Evolutionary conservation across 1,284 basidiomycete species (phyloP).

Genomic region (Fomitopsis pinicola): DNA sequence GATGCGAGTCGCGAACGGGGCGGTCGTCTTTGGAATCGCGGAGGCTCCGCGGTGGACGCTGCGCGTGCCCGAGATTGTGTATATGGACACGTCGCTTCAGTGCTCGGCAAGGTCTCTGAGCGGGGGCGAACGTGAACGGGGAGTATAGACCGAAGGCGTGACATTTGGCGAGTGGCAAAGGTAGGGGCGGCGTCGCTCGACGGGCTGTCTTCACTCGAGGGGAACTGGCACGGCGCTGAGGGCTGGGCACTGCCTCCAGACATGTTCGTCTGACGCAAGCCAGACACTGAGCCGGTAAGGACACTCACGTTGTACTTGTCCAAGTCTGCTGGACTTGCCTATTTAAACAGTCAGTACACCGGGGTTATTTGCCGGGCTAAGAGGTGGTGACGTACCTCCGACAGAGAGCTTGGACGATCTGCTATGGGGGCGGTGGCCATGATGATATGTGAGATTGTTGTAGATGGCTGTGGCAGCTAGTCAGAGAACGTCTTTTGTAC

Average conservation of each 20-base stretch:
- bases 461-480: background rate
- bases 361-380: background rate
- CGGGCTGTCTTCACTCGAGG: background rate
- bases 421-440: background rate
- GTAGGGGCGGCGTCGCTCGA: background rate
- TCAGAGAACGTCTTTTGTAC: background rate
- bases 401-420: background rate
- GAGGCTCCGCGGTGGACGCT: slow-evolving; percentile 2
- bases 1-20: slow-evolving; percentile 16
- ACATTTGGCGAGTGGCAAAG: background rate
- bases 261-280: background rate
- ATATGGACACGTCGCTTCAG: background rate
- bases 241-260: background rate
- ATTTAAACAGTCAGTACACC: background rate
- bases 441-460: background rate
- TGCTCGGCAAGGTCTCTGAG: slow-evolving; percentile 1
- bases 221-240: background rate
- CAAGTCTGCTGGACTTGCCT: background rate
- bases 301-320: background rate
- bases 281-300: background rate
- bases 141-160: background rate
- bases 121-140: slow-evolving; percentile 3
- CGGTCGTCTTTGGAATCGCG: slow-evolving; percentile 3
- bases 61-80: background rate
- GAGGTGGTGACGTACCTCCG: background rate